Evolutionary conservation across 1,139 yeast species (phyloP), one percentile per base, ranked within the genome.

Genomic region (Debaryomyces coudertii): DNA sequence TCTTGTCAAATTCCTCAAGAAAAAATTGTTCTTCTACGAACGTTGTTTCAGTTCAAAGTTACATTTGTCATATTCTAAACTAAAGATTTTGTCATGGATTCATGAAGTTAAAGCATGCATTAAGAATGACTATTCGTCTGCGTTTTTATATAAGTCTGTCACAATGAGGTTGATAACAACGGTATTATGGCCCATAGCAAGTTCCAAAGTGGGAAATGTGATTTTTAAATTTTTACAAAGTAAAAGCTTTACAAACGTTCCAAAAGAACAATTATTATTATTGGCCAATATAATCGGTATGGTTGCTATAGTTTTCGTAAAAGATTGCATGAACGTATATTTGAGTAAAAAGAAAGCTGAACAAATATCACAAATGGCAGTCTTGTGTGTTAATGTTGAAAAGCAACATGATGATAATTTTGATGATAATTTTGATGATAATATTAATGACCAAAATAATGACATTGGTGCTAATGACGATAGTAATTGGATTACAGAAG

Each of bases 101-200:
- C 53, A 60, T 48, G 61, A 63, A 47, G 47, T 68, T 7, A 60
- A 63, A 37, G 75, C 76, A 2, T 68, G 77, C 48, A 40, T 73
- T 33, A 53, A 54, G 29, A 56, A 68, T 45, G 79, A 75, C 54
- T 75, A 69, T 53, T 66, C 77, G 1, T 31, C 53, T 1, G 52
- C 64, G 1, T 54, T 69, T 9, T 46, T 62, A 1, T 44, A 53
- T 29, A 57, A 55, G 14, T 70, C 74, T 12, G 52, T 58, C 5
- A 57, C 69, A 2, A 51, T 73, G 16, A 54, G 66, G 30, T 52
- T 61, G 8, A 45, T 72, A 12, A 66, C 77, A 4, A 71, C 79
- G 0, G 40, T 70, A 7, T 20, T 66, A 36, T 74, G 79, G 79
- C 79, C 80, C 15, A 69, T 63, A 46, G 22, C 68, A 9, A 63